Evolutionary conservation across 129 eudicot species (phyloP).

Genomic region (Glebionis coronaria): DNA sequence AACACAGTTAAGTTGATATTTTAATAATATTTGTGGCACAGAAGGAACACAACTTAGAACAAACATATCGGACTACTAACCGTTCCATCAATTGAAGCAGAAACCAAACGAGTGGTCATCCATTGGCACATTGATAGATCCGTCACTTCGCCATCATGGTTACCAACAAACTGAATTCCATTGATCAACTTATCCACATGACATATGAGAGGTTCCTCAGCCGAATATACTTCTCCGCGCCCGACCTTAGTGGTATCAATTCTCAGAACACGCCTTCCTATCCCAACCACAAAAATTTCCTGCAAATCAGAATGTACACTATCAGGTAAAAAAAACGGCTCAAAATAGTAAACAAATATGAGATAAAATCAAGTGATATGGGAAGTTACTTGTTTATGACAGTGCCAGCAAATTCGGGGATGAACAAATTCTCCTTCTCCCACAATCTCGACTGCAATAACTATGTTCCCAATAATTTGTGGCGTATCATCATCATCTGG

Average conservation of each 20-base stretch:
- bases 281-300: constrained; percentile 95
- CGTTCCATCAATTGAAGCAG: constrained; percentile 98
- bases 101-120: constrained; percentile 99
- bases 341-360: too few relatives aligned
- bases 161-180: constrained; percentile 92
- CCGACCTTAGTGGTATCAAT: constrained; percentile 94
- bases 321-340: too few relatives aligned
- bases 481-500: constrained; percentile 84
- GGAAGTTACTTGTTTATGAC: constrained; percentile 80
- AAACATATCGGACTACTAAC: constrained; percentile 29
- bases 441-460: constrained; percentile 71
- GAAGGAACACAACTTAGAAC: too few relatives aligned
- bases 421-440: constrained; percentile 85
- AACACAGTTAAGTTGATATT: too few relatives aligned
- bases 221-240: constrained; percentile 68
- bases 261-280: constrained; percentile 63
- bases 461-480: constrained; percentile 74
- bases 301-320: constrained; percentile 21
- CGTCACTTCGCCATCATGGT: constrained; percentile 95
- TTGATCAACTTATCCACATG: constrained; percentile 73
- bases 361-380: too few relatives aligned
- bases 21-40: too few relatives aligned
- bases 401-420: constrained; percentile 99
- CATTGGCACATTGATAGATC: constrained; percentile 99
- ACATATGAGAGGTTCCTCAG: constrained; percentile 81